Percentiles rank a stretch among this genome's conserved stretches.
These are phyloP conservation scores for Claviceps monticola DNA, from an alignment of 2,329 filamentous ascomycete species.

Conservation along the genomic window DNA sequence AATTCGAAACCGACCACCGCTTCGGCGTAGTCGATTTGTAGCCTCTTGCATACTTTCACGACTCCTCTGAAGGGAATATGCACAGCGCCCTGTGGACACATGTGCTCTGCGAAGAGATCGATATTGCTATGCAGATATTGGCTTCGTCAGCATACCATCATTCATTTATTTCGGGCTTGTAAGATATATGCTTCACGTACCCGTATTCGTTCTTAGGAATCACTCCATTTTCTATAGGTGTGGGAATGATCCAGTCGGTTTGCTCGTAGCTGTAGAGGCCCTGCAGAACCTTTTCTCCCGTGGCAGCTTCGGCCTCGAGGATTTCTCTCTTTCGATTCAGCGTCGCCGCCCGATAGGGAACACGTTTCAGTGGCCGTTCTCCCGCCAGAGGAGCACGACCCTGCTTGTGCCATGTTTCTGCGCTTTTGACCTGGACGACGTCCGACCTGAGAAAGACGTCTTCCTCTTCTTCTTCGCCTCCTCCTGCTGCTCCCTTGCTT, in stretches of 20 bases:
- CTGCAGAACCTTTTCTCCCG: constrained; percentile 72
- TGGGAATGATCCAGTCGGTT: constrained; percentile 90
- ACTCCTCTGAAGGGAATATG: constrained; percentile 72
- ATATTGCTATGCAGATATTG: constrained; percentile 47
- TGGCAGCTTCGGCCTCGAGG: constrained; percentile 66
- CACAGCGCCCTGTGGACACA: constrained; percentile 73
- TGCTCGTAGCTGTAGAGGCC: constrained; percentile 73
- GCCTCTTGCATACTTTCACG: constrained; percentile 65
- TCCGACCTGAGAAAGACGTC: constrained; percentile 70
- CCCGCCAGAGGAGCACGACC: constrained; percentile 62
- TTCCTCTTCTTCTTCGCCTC: constrained; percentile 48
- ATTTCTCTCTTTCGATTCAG: constrained; percentile 77
- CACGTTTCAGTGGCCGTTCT: constrained; percentile 66
- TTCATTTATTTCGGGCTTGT: background rate
- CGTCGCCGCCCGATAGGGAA: constrained; percentile 84
- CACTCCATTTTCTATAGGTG: constrained; percentile 66
- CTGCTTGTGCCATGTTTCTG: constrained; percentile 97
- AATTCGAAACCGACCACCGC: constrained; percentile 96
- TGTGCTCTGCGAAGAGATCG: constrained; percentile 84
- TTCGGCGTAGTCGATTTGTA: constrained; percentile 82
- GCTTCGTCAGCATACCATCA: constrained; percentile 10
- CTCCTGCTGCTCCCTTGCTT: constrained; percentile 29
- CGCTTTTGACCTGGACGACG: constrained; percentile 73
- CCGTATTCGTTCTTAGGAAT: constrained; percentile 93
- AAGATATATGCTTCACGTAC: constrained; percentile 12